Percentiles rank a stretch among this genome's conserved stretches.
Conservation (phyloP, 257 asterid species). For the Gentiana macrophylla region DNA sequence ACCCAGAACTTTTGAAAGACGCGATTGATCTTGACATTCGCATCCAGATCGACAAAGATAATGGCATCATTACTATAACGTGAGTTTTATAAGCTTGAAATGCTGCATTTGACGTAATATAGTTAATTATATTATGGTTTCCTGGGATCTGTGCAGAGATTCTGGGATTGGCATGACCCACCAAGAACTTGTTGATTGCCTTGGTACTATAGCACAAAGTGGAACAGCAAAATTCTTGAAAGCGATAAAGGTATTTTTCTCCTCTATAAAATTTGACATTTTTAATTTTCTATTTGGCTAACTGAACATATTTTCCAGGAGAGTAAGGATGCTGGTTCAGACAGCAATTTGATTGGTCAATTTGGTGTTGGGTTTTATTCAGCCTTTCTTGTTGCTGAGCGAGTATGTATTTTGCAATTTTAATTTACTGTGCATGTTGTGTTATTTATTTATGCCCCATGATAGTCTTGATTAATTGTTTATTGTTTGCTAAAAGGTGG, state of each 20-base stretch:
- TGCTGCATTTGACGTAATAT: constrained; percentile 3
- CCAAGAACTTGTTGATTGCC: constrained; percentile 84
- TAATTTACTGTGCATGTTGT: neutral
- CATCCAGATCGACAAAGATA: constrained; percentile 77
- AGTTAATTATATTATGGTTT: constrained; percentile 9
- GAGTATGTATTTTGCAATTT: constrained; percentile 31
- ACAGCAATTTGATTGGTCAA: constrained; percentile 97
- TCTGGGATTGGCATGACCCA: constrained; percentile 97
- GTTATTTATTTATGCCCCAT: neutral
- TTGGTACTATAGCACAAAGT: constrained; percentile 98
- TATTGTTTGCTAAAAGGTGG: constrained; percentile 43
- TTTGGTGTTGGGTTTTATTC: constrained; percentile 99
- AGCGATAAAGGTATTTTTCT: constrained; percentile 59
- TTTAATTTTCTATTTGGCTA: neutral
- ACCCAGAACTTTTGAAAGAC: constrained; percentile 66
- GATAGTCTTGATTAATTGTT: constrained; percentile 9
- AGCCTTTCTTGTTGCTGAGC: constrained; percentile 85
- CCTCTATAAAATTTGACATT: neutral
- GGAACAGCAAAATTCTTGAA: constrained; percentile 95
- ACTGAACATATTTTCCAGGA: constrained; percentile 43
- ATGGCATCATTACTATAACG: constrained; percentile 79
- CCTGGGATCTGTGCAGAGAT: constrained; percentile 42
- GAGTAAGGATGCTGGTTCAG: constrained; percentile 84
- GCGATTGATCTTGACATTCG: constrained; percentile 78
- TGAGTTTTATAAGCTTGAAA: constrained; percentile 22